These are phyloP conservation scores for Chalaropsis ovoidea DNA, from an alignment of 2,329 filamentous ascomycete species.

Conservation along the genomic window DNA sequence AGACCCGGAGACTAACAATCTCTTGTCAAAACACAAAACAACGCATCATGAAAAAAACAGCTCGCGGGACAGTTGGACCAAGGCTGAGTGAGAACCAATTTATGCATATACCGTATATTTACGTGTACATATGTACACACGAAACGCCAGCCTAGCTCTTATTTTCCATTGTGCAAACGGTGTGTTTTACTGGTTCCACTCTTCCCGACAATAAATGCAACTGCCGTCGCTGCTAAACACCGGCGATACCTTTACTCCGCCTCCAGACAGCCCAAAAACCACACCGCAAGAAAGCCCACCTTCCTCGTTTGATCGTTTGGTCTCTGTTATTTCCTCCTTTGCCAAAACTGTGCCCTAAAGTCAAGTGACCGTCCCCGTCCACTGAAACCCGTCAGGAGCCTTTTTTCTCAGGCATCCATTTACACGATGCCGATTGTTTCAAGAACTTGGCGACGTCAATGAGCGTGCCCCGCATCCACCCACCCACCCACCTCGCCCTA, in stretches of 20 bases:
- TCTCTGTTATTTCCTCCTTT: not conserved
- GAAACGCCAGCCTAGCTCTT: too few relatives aligned
- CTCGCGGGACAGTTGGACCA: not conserved
- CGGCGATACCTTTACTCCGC: not conserved
- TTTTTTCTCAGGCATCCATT: not conserved
- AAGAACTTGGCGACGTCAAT: not conserved
- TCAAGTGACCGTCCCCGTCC: not conserved
- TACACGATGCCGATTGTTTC: conserved; percentile 1
- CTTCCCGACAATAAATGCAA: not conserved
- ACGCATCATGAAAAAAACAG: conserved; percentile 6
- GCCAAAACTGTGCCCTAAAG: not conserved
- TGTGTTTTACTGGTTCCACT: not conserved
- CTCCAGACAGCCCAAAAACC: not conserved
- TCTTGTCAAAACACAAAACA: conserved; percentile 13
- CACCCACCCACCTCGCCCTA: not conserved
- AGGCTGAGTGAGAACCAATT: not conserved
- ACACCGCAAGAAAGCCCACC: not conserved
- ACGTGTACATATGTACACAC: not conserved
- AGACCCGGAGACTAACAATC: not conserved
- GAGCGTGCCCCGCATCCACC: not conserved
- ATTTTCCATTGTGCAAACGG: too few relatives aligned
- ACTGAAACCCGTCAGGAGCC: conserved; percentile 5
- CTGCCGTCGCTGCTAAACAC: not conserved
- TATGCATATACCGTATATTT: not conserved
- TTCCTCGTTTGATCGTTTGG: not conserved